Percentiles rank a stretch among this genome's conserved stretches.
Conservation (phyloP, 306 rosid species). For the Trifolium fragiferum region DNA sequence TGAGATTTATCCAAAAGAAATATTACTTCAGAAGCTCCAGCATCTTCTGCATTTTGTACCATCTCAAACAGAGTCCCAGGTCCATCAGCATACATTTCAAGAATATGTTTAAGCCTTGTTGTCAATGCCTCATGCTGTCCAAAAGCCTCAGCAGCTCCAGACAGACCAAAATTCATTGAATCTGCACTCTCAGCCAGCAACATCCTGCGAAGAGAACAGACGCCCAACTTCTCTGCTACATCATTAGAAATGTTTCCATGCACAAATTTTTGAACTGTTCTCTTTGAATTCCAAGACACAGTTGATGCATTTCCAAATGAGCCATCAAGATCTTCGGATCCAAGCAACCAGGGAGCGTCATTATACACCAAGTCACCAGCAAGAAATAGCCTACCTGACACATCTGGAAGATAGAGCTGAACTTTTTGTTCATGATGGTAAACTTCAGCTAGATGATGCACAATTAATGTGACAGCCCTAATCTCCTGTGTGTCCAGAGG, state of each 20-base stretch:
- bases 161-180: conserved; percentile 92
- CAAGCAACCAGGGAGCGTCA: conserved; percentile 98
- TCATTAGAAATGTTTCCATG: conserved; percentile 96
- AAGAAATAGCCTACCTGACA: conserved; percentile 73
- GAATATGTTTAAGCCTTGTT: conserved; percentile 96
- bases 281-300: conserved; percentile 63
- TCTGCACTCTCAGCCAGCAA: conserved; percentile 97
- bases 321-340: conserved; percentile 67
- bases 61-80: conserved; percentile 95
- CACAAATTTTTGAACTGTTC: conserved; percentile 81
- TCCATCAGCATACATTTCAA: conserved; percentile 99
- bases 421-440: conserved; percentile 65
- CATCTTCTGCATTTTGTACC: conserved; percentile 99
- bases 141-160: conserved; percentile 98
- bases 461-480: conserved; percentile 83
- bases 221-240: conserved; percentile 97
- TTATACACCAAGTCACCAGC: conserved; percentile 85
- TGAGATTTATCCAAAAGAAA: conserved; percentile 95
- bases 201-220: conserved; percentile 88
- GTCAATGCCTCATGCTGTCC: conserved; percentile 99
- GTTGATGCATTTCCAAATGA: conserved; percentile 64
- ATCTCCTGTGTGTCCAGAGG: conserved; percentile 84
- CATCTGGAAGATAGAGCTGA: conserved; percentile 82
- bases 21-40: conserved; percentile 91
- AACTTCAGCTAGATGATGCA: conserved; percentile 91